Evolutionary conservation across 2,329 filamentous ascomycete species (phyloP).

Genomic region (Fusarium sp.): DNA sequence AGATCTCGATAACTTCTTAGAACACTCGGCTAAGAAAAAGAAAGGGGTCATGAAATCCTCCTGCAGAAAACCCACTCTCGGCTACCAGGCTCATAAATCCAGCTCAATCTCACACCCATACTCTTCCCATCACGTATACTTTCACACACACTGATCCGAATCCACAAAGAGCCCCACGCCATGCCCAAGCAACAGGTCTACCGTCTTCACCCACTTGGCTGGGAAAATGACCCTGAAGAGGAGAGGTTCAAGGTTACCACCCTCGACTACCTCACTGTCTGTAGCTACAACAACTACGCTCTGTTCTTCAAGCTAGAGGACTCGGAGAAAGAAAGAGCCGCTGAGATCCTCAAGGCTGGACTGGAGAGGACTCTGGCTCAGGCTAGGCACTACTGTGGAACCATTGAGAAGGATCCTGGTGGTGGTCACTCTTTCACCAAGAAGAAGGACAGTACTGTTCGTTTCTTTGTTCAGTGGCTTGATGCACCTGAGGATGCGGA

Average conservation of each 20-base stretch:
- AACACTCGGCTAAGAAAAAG: too few relatives aligned
- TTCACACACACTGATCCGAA: neutral
- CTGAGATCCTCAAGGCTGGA: conserved; percentile 48
- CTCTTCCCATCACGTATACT: neutral
- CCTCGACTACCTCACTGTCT: conserved; percentile 51
- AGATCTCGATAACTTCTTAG: neutral
- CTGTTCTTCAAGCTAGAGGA: conserved; percentile 55
- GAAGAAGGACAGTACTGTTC: conserved; percentile 49
- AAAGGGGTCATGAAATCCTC: neutral
- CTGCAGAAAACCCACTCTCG: neutral
- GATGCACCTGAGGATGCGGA: conserved; percentile 46
- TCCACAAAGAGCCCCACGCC: neutral
- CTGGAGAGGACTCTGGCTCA: conserved; percentile 54
- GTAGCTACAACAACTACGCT: conserved; percentile 54
- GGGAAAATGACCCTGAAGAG: conserved; percentile 29
- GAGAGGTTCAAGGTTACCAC: conserved; percentile 51
- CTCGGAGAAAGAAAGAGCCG: conserved; percentile 42
- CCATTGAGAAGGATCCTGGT: conserved; percentile 53
- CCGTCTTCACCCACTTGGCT: conserved; percentile 49
- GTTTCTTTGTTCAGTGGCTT: conserved; percentile 53
- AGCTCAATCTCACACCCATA: neutral
- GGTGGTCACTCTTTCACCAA: conserved; percentile 54
- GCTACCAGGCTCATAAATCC: neutral
- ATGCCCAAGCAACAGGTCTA: conserved; percentile 48
- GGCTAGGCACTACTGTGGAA: conserved; percentile 52